A percentile compares a stretch with the other conserved stretches of the same genome.
Evolutionary conservation across 306 rosid genomes (phyloP).

Genomic region (Alnus rubra): DNA sequence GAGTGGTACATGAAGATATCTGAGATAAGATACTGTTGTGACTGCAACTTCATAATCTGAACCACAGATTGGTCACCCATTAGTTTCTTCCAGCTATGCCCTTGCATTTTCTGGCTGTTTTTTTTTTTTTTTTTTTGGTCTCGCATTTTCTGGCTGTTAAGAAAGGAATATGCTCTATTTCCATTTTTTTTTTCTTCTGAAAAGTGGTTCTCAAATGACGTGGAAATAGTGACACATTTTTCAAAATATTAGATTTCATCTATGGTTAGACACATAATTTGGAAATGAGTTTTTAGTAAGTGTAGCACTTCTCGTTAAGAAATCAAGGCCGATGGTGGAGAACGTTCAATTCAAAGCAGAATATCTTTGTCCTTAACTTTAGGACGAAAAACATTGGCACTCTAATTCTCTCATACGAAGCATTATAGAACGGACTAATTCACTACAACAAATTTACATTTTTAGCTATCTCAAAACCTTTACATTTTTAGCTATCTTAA

Average conservation of each 20-base stretch:
- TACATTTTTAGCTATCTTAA: no score
- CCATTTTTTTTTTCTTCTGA: no score
- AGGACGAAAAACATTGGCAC: not conserved
- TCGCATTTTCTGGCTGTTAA: no score
- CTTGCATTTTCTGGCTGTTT: constrained; percentile 14
- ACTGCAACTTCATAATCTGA: constrained; percentile 30
- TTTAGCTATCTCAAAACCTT: no score
- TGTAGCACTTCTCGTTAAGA: not conserved
- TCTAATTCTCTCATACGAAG: not conserved
- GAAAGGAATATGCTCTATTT: no score
- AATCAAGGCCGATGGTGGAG: constrained; percentile 21
- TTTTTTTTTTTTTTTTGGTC: no score
- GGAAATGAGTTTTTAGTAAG: no score
- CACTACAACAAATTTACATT: no score
- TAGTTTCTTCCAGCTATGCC: constrained; percentile 38
- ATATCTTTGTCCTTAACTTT: constrained; percentile 7
- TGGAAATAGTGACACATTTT: no score
- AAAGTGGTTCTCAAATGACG: no score
- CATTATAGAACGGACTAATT: not conserved
- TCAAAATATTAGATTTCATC: no score
- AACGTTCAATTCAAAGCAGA: not conserved
- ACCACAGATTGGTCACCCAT: constrained; percentile 50
- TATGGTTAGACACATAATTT: no score
- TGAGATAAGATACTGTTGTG: constrained; percentile 65
- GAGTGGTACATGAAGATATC: constrained; percentile 42